Evolutionary conservation across 1,284 basidiomycete genomes (phyloP), one percentile per base, ranked within the genome.

Genomic region (Leccinum holopus): DNA sequence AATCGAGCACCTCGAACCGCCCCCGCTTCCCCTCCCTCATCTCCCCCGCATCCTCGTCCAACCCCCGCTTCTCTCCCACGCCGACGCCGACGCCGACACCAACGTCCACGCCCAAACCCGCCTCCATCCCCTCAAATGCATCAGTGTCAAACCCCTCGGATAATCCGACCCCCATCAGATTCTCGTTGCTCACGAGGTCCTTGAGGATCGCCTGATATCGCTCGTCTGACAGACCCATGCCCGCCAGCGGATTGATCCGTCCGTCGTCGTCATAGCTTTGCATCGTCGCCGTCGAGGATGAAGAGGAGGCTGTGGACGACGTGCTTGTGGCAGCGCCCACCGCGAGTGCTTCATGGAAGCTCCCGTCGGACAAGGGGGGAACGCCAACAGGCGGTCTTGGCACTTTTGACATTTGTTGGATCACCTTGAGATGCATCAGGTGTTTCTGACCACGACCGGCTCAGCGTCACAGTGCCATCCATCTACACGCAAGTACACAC

Each of bases 341-440:
- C 2, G 76, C 78, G 53, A 85, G 78, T 35, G 83, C 84, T 65
- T 85, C 80, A 67, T 87, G 82, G 69, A 92, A 84, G 3, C 80
- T 76, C 58, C 78, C 72, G 69, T 91, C 89, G 12, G 85, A 85
- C 32, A 90, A 78, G 2, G 88, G 87, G 0, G 92, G 87, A 21
- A 90, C 81, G 8, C 90, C 90, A n/a, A 91, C 77, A 2, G 85
- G 82, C 21, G 89, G 83, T 21, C 66, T 68, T 2, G 91, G 87
- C 28, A 95, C 76, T 66, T 83, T 84, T 51, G 87, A 84, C 78
- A 94, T 86, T 72, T 90, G 85, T 76, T 95, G 91, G 67, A 96
- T 93, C 55, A 91, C 88, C 76, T 95, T 96, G 66, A 97, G 86
- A 72, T 98, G 95, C 78, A 90, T 90, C 41, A 98, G 80, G 73